Evolutionary conservation across 108 stramenopile species (phyloP).

Genomic region (Cyclotella sp.): DNA sequence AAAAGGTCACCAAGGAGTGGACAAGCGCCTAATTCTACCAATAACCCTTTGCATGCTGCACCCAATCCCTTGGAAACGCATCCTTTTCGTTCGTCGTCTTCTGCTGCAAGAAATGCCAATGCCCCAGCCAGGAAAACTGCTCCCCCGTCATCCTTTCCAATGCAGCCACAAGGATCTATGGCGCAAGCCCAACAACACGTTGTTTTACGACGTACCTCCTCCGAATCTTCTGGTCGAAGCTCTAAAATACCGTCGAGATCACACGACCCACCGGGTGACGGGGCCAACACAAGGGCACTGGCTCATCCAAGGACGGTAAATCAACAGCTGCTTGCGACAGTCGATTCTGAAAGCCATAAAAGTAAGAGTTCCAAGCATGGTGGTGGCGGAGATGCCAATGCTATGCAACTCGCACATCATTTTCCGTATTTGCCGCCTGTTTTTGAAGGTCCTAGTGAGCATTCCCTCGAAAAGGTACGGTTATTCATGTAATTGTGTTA

Average conservation of each 20-base stretch:
- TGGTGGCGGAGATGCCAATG: not conserved
- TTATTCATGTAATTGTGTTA: too few species aligned
- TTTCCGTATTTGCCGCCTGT: not conserved
- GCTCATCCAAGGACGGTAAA: not conserved
- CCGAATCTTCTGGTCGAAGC: not conserved
- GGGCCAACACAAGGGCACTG: not conserved
- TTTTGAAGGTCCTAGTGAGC: too few species aligned
- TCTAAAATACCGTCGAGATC: not conserved
- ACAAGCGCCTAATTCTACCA: too few species aligned
- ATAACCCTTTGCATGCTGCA: not conserved
- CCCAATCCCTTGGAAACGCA: not conserved
- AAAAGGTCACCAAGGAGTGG: not conserved
- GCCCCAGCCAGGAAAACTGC: not conserved
- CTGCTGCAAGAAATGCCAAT: not conserved
- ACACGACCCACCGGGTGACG: slow-evolving; percentile 4
- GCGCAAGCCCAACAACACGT: not conserved
- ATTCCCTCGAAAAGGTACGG: too few species aligned
- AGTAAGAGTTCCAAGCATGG: not conserved
- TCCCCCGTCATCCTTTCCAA: not conserved
- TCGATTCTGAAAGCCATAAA: slow-evolving; percentile 10
- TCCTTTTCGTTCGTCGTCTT: not conserved
- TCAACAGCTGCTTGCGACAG: not conserved
- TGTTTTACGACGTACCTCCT: not conserved
- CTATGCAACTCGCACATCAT: not conserved
- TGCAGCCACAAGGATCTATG: not conserved